These are phyloP conservation scores for Nidula niveotomentosa DNA, from an alignment of 1,284 basidiomycete species.

Conservation along the genomic window DNA sequence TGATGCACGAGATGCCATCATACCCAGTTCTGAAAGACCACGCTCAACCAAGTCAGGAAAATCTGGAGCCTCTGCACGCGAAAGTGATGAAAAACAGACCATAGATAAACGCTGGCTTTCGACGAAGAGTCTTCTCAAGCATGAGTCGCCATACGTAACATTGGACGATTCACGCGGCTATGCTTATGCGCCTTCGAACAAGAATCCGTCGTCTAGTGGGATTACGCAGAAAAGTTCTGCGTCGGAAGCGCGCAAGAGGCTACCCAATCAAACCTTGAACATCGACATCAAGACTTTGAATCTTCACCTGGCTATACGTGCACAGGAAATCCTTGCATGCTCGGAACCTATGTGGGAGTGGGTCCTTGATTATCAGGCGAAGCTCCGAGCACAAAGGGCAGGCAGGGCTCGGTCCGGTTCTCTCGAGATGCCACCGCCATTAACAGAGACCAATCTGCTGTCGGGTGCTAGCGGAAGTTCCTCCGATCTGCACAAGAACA, in stretches of 20 bases:
- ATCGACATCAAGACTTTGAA: slow-evolving; percentile 58
- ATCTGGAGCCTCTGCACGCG: slow-evolving; percentile 7
- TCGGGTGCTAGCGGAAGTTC: slow-evolving; percentile 13
- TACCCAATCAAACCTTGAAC: slow-evolving; percentile 51
- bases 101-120: slow-evolving; percentile 30
- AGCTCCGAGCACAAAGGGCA: slow-evolving; percentile 10
- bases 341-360: slow-evolving; percentile 78
- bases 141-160: slow-evolving; percentile 40
- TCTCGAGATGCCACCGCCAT: slow-evolving; percentile 17
- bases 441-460: slow-evolving; percentile 8
- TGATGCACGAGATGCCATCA: slow-evolving; percentile 33
- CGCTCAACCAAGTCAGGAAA: slow-evolving; percentile 9
- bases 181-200: slow-evolving; percentile 37
- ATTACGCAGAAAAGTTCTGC: too few species aligned
- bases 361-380: slow-evolving; percentile 48
- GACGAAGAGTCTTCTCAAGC: slow-evolving; percentile 29
- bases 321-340: slow-evolving; percentile 61
- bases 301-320: slow-evolving; percentile 55
- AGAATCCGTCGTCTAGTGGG: too few species aligned
- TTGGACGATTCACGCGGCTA: slow-evolving; percentile 41
- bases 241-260: slow-evolving; percentile 14
- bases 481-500: slow-evolving; percentile 26
- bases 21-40: slow-evolving; percentile 20
- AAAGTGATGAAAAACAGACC: slow-evolving; percentile 5
- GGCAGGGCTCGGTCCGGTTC: slow-evolving; percentile 15